Percentiles rank a stretch among this genome's conserved stretches.
phyloP scores from a whole-genome alignment of 148 eudicot genomes.

The Persicaria tinctoria region DNA sequence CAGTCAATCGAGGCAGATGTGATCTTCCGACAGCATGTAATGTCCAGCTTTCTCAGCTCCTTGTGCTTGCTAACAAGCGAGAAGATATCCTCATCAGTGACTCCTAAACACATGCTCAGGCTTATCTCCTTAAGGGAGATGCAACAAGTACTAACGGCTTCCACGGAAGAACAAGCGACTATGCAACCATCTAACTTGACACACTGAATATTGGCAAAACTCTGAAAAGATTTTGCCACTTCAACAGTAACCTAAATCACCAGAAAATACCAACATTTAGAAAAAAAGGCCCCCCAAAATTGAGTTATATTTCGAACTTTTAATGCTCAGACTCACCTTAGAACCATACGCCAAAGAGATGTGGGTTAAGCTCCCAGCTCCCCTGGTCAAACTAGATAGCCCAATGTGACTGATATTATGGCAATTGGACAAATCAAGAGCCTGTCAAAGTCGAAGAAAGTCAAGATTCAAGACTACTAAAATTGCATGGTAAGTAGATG shows the following conservation, averaged over 20 bases:
- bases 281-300: neutral
- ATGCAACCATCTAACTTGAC: slow-evolving; percentile 75
- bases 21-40: slow-evolving; percentile 32
- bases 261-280: neutral
- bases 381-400: slow-evolving; percentile 41
- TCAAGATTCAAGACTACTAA: neutral
- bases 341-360: slow-evolving; percentile 56
- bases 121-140: slow-evolving; percentile 67
- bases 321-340: slow-evolving; percentile 33
- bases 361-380: slow-evolving; percentile 35
- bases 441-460: slow-evolving; percentile 24
- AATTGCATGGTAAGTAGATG: neutral
- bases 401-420: slow-evolving; percentile 61
- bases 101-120: slow-evolving; percentile 78
- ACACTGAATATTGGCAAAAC: slow-evolving; percentile 63
- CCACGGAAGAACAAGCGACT: slow-evolving; percentile 71
- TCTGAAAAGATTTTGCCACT: slow-evolving; percentile 65
- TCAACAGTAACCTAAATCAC: slow-evolving; percentile 66
- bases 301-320: neutral
- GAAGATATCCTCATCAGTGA: slow-evolving; percentile 79
- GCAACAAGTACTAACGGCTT: slow-evolving; percentile 64
- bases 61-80: slow-evolving; percentile 62
- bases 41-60: slow-evolving; percentile 67
- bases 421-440: slow-evolving; percentile 65
- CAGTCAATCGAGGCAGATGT: neutral